phyloP scores from a whole-genome alignment of 164 flowering plant species.

The Nymphaea thermarum region DNA sequence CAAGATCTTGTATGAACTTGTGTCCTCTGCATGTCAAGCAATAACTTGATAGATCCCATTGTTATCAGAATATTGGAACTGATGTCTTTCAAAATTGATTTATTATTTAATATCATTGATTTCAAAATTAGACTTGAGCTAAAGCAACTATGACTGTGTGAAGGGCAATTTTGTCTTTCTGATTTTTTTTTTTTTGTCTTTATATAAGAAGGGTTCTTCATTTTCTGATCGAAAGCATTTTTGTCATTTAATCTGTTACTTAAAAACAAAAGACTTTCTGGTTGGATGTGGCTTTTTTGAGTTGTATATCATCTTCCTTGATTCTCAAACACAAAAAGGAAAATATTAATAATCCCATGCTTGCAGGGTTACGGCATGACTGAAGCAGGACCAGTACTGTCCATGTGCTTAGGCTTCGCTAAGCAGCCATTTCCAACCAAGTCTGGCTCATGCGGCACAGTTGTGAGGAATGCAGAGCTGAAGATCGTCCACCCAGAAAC shows the following conservation, averaged over 20 bases:
- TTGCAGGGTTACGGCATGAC: conserved; percentile 89
- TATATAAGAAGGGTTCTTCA: background rate
- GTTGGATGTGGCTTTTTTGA: background rate
- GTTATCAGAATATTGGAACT: too few relatives aligned
- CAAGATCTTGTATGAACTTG: too few relatives aligned
- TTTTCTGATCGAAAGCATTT: background rate
- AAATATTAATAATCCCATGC: too few relatives aligned
- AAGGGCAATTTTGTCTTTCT: background rate
- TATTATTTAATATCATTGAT: too few relatives aligned
- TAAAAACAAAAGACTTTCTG: background rate
- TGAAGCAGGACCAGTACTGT: conserved; percentile 65
- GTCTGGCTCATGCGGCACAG: conserved; percentile 78
- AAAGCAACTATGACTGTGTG: too few relatives aligned
- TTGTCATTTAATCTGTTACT: background rate
- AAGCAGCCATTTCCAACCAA: conserved; percentile 50
- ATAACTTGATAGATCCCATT: too few relatives aligned
- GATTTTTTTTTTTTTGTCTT: background rate
- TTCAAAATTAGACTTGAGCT: too few relatives aligned
- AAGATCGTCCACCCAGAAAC: conserved; percentile 60
- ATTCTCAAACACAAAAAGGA: too few relatives aligned
- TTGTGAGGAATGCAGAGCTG: conserved; percentile 67
- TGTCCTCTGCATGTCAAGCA: too few relatives aligned
- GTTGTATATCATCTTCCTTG: background rate
- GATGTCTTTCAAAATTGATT: too few relatives aligned
- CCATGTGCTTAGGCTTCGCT: conserved; percentile 66